Conservation (phyloP, 257 asterid species). For the Thymus mandschuricus region DNA sequence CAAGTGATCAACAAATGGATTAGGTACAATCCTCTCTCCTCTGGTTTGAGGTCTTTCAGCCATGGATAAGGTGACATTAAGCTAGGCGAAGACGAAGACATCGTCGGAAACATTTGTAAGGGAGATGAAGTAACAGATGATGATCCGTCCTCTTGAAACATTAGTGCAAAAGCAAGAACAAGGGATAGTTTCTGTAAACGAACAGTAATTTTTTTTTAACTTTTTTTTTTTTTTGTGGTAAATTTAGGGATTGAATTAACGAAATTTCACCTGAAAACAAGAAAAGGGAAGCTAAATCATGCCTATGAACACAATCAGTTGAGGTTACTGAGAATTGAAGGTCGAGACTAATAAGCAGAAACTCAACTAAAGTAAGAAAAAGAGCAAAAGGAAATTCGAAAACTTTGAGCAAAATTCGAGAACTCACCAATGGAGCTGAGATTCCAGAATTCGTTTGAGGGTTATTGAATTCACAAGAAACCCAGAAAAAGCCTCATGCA, state of each 20-base stretch:
- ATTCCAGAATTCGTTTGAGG: conserved; percentile 37
- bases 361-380: conserved; percentile 7
- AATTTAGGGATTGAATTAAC: neutral
- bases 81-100: conserved; percentile 58
- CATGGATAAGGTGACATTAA: conserved; percentile 69
- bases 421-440: conserved; percentile 47
- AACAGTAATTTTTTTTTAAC: neutral
- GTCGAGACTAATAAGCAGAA: neutral
- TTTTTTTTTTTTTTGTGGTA: too few species aligned
- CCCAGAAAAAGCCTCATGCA: conserved; percentile 37
- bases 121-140: conserved; percentile 83
- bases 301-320: conserved; percentile 10
- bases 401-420: neutral
- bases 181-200: neutral
- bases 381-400: neutral
- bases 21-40: conserved; percentile 83
- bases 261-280: conserved; percentile 19
- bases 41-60: conserved; percentile 87
- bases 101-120: conserved; percentile 59
- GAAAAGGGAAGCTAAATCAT: neutral
- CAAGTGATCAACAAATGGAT: conserved; percentile 83
- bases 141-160: conserved; percentile 95
- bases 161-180: conserved; percentile 27
- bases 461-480: conserved; percentile 36
- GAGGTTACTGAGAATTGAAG: neutral